Conservation (phyloP, 495 filamentous ascomycete genomes). For the Thermochaetoides thermophila region DNA sequence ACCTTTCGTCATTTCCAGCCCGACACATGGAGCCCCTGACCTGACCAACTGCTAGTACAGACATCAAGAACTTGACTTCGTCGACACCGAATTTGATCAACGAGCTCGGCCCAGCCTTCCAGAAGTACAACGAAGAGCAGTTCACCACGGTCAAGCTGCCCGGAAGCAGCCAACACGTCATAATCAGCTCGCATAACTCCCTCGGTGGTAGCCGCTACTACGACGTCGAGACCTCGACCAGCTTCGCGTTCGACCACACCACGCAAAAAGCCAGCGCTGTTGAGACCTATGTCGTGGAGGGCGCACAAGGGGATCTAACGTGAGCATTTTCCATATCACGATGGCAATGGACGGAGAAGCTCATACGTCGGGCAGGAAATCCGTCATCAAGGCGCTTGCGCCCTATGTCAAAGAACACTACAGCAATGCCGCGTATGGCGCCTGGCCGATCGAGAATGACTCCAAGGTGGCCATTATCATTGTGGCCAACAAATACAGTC, state of each 20-base stretch:
- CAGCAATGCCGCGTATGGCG: constrained; percentile 61
- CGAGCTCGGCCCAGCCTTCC: constrained; percentile 67
- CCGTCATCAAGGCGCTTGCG: constrained; percentile 61
- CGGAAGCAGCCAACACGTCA: constrained; percentile 65
- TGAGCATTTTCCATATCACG: too few relatives aligned
- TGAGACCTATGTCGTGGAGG: constrained; percentile 71
- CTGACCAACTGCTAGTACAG: constrained; percentile 29
- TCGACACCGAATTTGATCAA: constrained; percentile 51
- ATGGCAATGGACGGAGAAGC: constrained; percentile 3
- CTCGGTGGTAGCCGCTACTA: constrained; percentile 71
- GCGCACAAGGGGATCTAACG: constrained; percentile 65
- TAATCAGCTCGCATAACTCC: constrained; percentile 74
- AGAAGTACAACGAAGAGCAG: constrained; percentile 94
- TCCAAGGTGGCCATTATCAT: constrained; percentile 63
- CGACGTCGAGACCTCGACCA: constrained; percentile 71
- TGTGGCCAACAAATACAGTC: constrained; percentile 92
- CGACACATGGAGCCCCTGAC: constrained; percentile 2
- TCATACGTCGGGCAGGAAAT: constrained; percentile 39
- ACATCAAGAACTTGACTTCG: constrained; percentile 73
- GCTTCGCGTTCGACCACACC: constrained; percentile 74
- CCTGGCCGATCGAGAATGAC: constrained; percentile 65
- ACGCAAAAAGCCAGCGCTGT: constrained; percentile 73
- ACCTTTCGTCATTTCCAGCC: not conserved
- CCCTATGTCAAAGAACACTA: constrained; percentile 83
- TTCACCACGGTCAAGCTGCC: constrained; percentile 79